Base-by-base conservation (phyloP, 495 filamentous ascomycete genomes). In the Penicillium canariense region DNA sequence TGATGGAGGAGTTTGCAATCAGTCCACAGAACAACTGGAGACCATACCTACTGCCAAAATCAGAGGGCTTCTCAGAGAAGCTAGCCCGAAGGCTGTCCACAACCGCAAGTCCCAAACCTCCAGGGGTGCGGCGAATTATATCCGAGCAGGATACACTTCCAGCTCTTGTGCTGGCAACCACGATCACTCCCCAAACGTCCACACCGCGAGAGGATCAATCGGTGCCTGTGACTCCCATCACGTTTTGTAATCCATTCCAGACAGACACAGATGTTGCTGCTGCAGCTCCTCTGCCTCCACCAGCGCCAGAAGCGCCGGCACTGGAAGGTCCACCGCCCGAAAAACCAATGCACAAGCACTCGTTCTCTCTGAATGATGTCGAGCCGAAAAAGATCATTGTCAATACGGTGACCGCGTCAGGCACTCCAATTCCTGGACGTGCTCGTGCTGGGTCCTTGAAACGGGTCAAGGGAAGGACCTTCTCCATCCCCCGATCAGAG, bases 11-110 rank as follows among this genome's bases (percentile, higher is more conserved):
- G 6, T 59, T 66, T 17, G 62, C 63, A 11, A 22, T 62, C n/a
- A n/a, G 51, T 18, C 39, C 56, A 1, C 47, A 62, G 34, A 48
- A 56, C 36, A 54, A 59, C 22, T 82, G 77, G 80, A 69, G 56
- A 25, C 75, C 77, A 9, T 82, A 78, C 58, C 77, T 82, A 35
- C 62, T 61, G 23, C 58, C 75, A 30, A 72, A 66, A 40, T 58
- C 62, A 9, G 62, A 70, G 20, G 64, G 63, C 26, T 51, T 70
- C 11, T 53, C 66, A 11, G 77, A 77, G 51, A 74, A 69, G 34
- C 49, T 71, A 48, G 56, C 50, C 53, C 68, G 58, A 52, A 70
- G 61, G 36, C 60, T 71, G 31, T 70, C 68, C 36, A 67, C 67
- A 15, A 25, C 63, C 17, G 57, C 55, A 9, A 61, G 43, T n/a